Conservation (phyloP, 306 rosid species). For the Macrotyloma uniflorum region DNA sequence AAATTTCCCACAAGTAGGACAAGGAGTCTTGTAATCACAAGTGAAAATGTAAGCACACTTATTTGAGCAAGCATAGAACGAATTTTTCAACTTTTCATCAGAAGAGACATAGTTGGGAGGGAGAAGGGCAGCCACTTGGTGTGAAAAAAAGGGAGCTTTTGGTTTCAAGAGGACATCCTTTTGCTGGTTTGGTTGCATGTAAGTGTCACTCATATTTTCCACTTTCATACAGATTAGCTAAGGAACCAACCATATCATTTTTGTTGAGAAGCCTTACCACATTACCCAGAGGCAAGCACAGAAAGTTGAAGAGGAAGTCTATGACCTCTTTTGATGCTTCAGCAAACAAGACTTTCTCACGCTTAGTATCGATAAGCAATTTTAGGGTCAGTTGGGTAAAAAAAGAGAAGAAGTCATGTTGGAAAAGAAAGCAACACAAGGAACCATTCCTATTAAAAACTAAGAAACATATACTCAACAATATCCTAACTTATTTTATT, state of each 20-base stretch:
- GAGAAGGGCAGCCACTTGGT: background rate
- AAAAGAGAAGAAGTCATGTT: conserved; percentile 21
- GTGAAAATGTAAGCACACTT: background rate
- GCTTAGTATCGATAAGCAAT: conserved; percentile 46
- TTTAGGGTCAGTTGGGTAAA: conserved; percentile 37
- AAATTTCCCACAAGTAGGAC: rapidly evolving
- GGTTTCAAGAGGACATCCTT: conserved; percentile 47
- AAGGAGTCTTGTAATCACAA: background rate
- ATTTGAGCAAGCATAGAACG: background rate
- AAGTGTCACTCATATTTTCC: conserved; percentile 43
- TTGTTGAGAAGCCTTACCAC: conserved; percentile 37
- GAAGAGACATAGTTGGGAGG: no score
- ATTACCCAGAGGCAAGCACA: conserved; percentile 42
- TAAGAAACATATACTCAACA: no score
- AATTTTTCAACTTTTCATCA: background rate
- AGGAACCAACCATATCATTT: conserved; percentile 43
- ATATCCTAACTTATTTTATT: no score
- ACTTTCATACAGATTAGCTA: conserved; percentile 53
- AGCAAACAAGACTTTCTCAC: conserved; percentile 45
- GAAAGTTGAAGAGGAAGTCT: conserved; percentile 50
- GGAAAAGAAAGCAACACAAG: no score
- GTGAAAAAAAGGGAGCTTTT: background rate
- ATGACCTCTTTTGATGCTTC: conserved; percentile 55
- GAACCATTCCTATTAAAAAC: no score
- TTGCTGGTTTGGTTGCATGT: conserved; percentile 33